Evolutionary conservation across 306 rosid genomes (phyloP).

Genomic region (Acacia crassicarpa): DNA sequence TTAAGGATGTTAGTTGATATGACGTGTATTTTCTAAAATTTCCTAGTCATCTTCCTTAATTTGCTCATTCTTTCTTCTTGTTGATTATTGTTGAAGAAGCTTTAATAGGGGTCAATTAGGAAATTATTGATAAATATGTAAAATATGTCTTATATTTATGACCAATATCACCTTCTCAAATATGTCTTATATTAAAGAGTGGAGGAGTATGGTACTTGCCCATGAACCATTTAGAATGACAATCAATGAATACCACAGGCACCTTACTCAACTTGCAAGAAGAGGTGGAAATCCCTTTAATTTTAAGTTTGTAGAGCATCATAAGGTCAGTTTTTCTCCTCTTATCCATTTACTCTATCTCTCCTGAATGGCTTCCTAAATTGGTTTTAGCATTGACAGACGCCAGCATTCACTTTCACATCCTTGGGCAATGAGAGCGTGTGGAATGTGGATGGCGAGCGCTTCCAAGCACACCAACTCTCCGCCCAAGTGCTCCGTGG

Average conservation of each 20-base stretch:
- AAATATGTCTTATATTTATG: too few species aligned
- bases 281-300: slow-evolving; percentile 83
- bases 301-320: slow-evolving; percentile 87
- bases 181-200: too few species aligned
- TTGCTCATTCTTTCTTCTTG: too few species aligned
- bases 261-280: slow-evolving; percentile 79
- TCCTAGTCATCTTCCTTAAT: too few species aligned
- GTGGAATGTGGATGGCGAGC: slow-evolving; percentile 93
- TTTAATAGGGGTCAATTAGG: too few species aligned
- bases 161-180: too few species aligned
- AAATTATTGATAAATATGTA: too few species aligned
- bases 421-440: slow-evolving; percentile 75
- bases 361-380: background rate
- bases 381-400: slow-evolving; percentile 37
- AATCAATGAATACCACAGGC: slow-evolving; percentile 53
- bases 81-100: too few species aligned
- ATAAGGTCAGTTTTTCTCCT: slow-evolving; percentile 58
- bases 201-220: too few species aligned
- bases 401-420: slow-evolving; percentile 78
- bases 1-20: too few species aligned
- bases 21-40: too few species aligned
- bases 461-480: slow-evolving; percentile 79
- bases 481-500: slow-evolving; percentile 92
- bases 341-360: slow-evolving; percentile 1
- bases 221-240: background rate